A percentile compares a stretch with the other conserved stretches of the same genome.
These are phyloP conservation scores for Phyllosticta citrichinensis DNA, from an alignment of 2,329 filamentous ascomycete species.

Conservation along the genomic window DNA sequence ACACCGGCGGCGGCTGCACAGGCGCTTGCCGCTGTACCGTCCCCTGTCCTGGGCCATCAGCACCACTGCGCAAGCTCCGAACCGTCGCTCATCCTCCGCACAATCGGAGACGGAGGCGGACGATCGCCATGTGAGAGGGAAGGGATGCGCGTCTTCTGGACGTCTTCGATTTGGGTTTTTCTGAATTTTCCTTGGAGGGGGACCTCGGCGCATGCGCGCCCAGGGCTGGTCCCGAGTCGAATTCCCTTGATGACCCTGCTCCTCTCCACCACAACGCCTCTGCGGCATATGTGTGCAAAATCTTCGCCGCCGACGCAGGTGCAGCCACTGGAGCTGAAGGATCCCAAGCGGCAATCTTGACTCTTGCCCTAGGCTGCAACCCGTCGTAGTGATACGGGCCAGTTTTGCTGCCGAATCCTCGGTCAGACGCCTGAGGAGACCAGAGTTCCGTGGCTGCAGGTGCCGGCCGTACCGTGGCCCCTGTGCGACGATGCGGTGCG, in stretches of 20 bases:
- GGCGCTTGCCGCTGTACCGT: constrained; percentile 1
- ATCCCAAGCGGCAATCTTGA: neutral
- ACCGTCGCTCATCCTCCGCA: constrained; percentile 6
- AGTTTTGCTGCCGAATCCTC: neutral
- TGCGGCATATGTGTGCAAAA: neutral
- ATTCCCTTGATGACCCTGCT: neutral
- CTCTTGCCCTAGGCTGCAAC: neutral
- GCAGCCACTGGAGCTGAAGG: neutral
- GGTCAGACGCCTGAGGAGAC: neutral
- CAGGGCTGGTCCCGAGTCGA: neutral
- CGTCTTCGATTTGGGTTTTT: neutral
- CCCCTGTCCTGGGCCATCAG: neutral
- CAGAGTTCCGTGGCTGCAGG: neutral
- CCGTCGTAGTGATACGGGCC: neutral
- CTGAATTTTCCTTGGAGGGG: neutral
- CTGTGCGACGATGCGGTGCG: neutral
- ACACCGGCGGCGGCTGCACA: constrained; percentile 10
- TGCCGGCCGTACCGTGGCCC: neutral
- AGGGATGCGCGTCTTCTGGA: neutral
- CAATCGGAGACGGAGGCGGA: neutral
- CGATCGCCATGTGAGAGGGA: neutral
- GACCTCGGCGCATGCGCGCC: neutral
- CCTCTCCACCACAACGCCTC: neutral
- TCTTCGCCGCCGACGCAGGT: neutral
- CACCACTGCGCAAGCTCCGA: neutral